phyloP scores from a whole-genome alignment of 1,284 basidiomycete genomes.

The Wallemia mellicola region DNA sequence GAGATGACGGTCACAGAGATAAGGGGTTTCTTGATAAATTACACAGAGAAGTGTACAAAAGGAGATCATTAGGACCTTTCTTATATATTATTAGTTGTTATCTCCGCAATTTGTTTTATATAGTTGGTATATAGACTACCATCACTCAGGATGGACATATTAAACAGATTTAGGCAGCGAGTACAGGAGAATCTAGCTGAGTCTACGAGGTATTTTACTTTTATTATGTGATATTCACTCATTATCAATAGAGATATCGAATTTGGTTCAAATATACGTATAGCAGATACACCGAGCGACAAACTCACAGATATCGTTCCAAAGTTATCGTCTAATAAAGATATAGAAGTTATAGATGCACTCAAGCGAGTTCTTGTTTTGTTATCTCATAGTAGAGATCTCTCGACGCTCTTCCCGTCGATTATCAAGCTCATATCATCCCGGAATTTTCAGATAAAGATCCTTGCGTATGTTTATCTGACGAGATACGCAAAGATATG shows the following conservation, averaged over 20 bases:
- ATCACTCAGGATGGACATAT: neutral
- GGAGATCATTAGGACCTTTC: too few species aligned
- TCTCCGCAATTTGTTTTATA: too few species aligned
- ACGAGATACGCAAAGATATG: conserved; percentile 34
- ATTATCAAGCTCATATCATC: neutral
- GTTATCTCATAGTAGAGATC: neutral
- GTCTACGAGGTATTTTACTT: neutral
- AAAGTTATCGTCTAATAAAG: neutral
- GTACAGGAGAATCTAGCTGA: neutral
- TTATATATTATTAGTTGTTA: too few species aligned
- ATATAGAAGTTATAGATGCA: neutral
- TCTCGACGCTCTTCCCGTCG: neutral
- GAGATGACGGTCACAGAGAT: neutral
- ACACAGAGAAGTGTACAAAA: too few species aligned
- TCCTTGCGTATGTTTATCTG: neutral
- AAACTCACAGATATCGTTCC: neutral
- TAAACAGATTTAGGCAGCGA: neutral
- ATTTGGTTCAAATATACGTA: neutral
- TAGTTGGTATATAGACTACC: too few species aligned
- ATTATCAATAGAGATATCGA: neutral
- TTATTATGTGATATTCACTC: neutral
- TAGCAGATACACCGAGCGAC: neutral
- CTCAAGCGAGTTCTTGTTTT: neutral
- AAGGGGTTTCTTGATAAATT: too few species aligned
- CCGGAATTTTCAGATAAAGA: neutral